Conservation (phyloP, 225 moss, liverwort and hornwort genomes). For the Pseudoscleropodium purum region DNA sequence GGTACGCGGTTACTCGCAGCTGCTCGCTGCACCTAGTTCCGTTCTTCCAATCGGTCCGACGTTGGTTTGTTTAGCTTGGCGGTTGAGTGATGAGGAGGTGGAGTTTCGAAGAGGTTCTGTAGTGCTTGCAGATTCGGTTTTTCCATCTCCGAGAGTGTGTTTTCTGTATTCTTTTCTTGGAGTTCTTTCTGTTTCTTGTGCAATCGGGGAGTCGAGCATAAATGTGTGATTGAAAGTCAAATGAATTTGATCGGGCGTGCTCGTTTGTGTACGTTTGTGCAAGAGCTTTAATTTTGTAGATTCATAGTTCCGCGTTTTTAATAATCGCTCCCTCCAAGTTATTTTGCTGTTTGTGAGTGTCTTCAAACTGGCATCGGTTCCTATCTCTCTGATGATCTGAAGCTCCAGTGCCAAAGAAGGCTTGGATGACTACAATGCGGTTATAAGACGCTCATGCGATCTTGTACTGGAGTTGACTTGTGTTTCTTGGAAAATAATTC, state of each 20-base stretch:
- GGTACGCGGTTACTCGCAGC: background rate
- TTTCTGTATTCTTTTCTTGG: background rate
- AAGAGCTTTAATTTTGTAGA: background rate
- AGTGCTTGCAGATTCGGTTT: background rate
- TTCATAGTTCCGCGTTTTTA: background rate
- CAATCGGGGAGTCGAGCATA: background rate
- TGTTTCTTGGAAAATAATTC: background rate
- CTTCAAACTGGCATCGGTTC: background rate
- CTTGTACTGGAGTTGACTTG: background rate
- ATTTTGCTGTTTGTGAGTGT: background rate
- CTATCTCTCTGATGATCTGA: background rate
- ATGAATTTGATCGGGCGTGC: background rate
- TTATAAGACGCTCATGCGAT: background rate
- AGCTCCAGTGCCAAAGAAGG: background rate
- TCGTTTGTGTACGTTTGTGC: background rate
- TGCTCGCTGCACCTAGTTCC: background rate
- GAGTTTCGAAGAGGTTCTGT: slow-evolving; percentile 5
- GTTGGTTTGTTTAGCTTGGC: slow-evolving; percentile 6
- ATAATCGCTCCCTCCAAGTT: background rate
- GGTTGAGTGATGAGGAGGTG: slow-evolving; percentile 14
- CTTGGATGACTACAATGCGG: background rate
- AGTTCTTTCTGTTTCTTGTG: background rate
- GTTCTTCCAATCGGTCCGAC: background rate
- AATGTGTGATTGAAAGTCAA: background rate
- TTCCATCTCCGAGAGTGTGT: background rate